Evolutionary conservation across 345 rosid species (phyloP), one percentile per base, ranked within the genome.

Genomic region (Rubroshorea leprosula): DNA sequence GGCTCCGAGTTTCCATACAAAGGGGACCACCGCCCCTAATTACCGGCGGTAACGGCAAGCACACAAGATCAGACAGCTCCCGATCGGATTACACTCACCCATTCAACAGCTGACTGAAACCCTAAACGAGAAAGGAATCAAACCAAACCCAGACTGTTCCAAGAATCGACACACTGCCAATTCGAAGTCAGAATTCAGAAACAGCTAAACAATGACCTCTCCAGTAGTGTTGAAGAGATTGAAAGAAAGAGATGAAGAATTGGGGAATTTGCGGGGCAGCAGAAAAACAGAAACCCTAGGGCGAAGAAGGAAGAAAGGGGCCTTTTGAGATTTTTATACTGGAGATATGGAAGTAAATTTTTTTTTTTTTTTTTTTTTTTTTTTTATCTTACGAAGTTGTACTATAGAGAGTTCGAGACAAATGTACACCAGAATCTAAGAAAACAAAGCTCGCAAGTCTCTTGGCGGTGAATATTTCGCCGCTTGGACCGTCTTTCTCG

Each of bases 1-100:
- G 99, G 93, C 99, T 87, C 61, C 99, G 96, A 84, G 99, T 94
- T 94, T 94, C 99, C 99, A 94, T 94, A 94, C 99, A 94, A 87
- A 49, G 87, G 71, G 85, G 71, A 85, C 55, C 67, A 68, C 64
- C 72, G 71, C 78, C 71, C 80, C 75, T 75, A 72, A 54, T 25
- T 55, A 77, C 58, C 68, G 57, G 73, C 24, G 70, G 68, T 27
- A 54, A 24, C 58, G 52, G 9, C 54, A 35, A 48, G 60, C 53
- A 68, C 68, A 55, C 76, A 72, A 55, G 71, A 80, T 78, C 81
- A 78, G 74, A 78, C 75, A 51, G 64, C 65, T 58, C 74, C 72
- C 74, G 94, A 87, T 81, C 83, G 68, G 57, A 68, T 52, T 46
- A 51, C 46, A 38, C 23, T 54, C 41, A 90, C 82, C 87, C 66